Evolutionary conservation across 2,329 filamentous ascomycete species (phyloP), one percentile per base, ranked within the genome.

Genomic region (Macrophomina pseudophaseolina): DNA sequence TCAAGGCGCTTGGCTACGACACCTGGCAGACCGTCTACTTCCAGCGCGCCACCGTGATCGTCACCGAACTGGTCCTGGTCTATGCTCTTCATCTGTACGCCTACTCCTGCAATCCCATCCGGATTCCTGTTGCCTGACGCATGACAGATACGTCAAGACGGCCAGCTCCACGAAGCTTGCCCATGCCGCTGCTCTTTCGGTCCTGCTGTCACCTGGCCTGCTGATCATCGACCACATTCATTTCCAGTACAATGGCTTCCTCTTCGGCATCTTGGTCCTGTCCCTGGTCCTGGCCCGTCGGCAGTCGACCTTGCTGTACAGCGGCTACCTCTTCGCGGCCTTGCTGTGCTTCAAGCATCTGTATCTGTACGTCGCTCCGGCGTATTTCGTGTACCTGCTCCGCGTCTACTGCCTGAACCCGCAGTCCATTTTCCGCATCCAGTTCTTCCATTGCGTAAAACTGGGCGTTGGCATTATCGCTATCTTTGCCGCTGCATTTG

Each of bases 141-240:
- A 35, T 32, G 65, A 8, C 69, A 94, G 91, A 73, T 96, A 91
- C 75, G 86, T 97, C 72, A 88, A 92, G 73, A 90, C 91, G 2
- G 87, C 90, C 2, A 86, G 89, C 49, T 86, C 87, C n/a, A 93
- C 89, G 74, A 88, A 88, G 52, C 88, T 92, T 56, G 91, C 93
- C 11, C 93, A 97, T 75, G 92, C 91, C 30, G 92, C 91, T 54
- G 93, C 94, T 30, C 84, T 98, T 66, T 97, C 94, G 0, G 89
- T 99, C 67, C 83, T 98, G 3, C 87, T 98, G 12, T 98, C 94
- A 0, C 95, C 95, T 0, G 95, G 94, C 1, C 87, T 99, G 42
- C 84, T 99, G 68, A 96, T 99, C 76, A 98, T 99, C 78, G 95
- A 99, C 75, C 95, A 99, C 78, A 94, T 97, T 70, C 94, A 97